A percentile compares a stretch with the other conserved stretches of the same genome.
phyloP scores from a whole-genome alignment of 2,329 filamentous ascomycete genomes.

The Fusarium abutilonis region DNA sequence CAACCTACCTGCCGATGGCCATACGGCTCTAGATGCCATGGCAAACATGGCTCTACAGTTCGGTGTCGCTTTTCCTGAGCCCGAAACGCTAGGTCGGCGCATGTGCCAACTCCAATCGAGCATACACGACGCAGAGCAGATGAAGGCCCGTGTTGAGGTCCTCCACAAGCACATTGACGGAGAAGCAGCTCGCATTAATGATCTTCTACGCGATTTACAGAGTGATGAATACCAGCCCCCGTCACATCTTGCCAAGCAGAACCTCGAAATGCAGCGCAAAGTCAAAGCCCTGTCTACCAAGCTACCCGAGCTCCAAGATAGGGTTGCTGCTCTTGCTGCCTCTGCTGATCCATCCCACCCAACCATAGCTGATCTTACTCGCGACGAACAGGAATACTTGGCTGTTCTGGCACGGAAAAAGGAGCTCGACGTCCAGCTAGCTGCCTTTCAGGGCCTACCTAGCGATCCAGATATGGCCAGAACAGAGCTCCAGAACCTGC shows the following conservation, averaged over 20 bases:
- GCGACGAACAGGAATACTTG: conserved; percentile 67
- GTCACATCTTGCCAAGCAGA: conserved; percentile 71
- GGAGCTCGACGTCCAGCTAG: conserved; percentile 69
- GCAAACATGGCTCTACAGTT: conserved; percentile 62
- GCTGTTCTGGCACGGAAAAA: conserved; percentile 66
- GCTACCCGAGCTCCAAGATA: conserved; percentile 69
- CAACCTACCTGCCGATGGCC: conserved; percentile 65
- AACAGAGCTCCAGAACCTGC: conserved; percentile 73
- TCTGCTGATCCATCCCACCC: conserved; percentile 52
- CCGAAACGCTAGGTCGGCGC: conserved; percentile 59
- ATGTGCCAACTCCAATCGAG: conserved; percentile 67
- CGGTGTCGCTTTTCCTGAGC: conserved; percentile 59
- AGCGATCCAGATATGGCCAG: conserved; percentile 75
- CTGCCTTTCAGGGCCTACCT: conserved; percentile 76
- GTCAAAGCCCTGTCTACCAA: conserved; percentile 73
- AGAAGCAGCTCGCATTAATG: conserved; percentile 57
- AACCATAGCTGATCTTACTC: conserved; percentile 66
- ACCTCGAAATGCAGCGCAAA: conserved; percentile 77
- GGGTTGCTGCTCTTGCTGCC: conserved; percentile 56
- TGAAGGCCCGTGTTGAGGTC: conserved; percentile 62
- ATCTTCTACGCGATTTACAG: conserved; percentile 56
- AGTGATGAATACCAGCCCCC: conserved; percentile 63
- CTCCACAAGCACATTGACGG: conserved; percentile 65
- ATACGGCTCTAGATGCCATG: conserved; percentile 66
- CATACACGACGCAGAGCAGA: conserved; percentile 65